Percentiles rank a stretch among this genome's conserved stretches.
phyloP scores from a whole-genome alignment of 495 filamentous ascomycete genomes.

The Elaphomyces granulatus region DNA sequence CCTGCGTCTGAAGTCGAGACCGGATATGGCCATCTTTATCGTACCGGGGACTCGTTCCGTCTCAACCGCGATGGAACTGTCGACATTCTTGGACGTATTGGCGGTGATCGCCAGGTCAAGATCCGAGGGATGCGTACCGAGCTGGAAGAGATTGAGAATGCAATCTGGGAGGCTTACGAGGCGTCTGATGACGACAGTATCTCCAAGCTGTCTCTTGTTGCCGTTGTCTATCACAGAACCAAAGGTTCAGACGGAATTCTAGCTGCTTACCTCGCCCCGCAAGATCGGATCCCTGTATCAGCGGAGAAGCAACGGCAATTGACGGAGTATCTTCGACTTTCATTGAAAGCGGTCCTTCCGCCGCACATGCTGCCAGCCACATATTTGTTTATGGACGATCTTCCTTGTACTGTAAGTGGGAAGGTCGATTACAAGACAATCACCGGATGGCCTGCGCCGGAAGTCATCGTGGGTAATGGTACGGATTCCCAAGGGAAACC shows the following conservation, averaged over 20 bases:
- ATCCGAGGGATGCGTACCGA: slow-evolving; percentile 37
- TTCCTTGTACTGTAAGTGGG: slow-evolving; percentile 1
- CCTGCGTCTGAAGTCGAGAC: neutral
- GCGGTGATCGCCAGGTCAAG: slow-evolving; percentile 35
- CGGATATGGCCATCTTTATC: slow-evolving; percentile 14
- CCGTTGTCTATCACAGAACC: slow-evolving; percentile 17
- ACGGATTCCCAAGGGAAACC: slow-evolving; percentile 6
- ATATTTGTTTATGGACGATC: slow-evolving; percentile 19
- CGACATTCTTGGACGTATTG: slow-evolving; percentile 24
- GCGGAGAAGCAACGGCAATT: slow-evolving; percentile 14
- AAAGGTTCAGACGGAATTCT: neutral
- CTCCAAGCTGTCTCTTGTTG: slow-evolving; percentile 12
- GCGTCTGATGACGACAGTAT: slow-evolving; percentile 10
- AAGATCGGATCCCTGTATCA: neutral
- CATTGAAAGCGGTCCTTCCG: slow-evolving; percentile 18
- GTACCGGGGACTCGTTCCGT: slow-evolving; percentile 29
- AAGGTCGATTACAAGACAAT: slow-evolving; percentile 3
- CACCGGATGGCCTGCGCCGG: slow-evolving; percentile 23
- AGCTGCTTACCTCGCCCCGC: neutral
- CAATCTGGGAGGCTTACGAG: slow-evolving; percentile 11
- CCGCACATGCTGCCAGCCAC: slow-evolving; percentile 28
- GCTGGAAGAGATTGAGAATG: slow-evolving; percentile 29
- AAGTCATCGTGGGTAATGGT: slow-evolving; percentile 16
- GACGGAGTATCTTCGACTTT: slow-evolving; percentile 35
- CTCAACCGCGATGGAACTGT: slow-evolving; percentile 10